Base-by-base conservation (phyloP, 2,329 filamentous ascomycete species). In the Penicillium sp. region DNA sequence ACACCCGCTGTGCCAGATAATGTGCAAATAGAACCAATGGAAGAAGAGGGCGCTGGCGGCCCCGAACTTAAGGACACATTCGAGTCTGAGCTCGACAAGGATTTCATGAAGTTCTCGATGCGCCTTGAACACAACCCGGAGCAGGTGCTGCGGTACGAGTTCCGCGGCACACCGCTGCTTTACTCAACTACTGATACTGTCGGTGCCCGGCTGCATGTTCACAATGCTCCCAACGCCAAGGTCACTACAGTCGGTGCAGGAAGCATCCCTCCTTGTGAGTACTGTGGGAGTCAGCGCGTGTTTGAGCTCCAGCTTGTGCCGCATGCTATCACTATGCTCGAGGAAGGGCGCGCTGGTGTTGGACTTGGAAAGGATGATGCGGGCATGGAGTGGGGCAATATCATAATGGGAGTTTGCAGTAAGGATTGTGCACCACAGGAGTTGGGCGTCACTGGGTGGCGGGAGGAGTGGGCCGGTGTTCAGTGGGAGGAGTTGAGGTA, bases 371-470 rank as follows among this genome's bases (percentile, higher is more conserved):
- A 77, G 51, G 73, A 76, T 76, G 81, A 96, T 78, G 67, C 70
- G 47, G 94, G 92, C 0, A 99, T 99, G 94, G 94, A 99, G 67
- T 99, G 94, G 94, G 93, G 93, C 0, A 97, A 91, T 0, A 82
- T 99, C 8, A 84, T 99, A 54, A 78, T 97, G 35, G 91, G 85
- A 0, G 91, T 95, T 7, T 99, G 94, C 71, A 84, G 82, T 61
- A 83, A 76, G 67, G 90, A 97, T 71, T 97, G 94, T 70, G 83
- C 84, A 6, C 81, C 82, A 0, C 80, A 84, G 7, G 72, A 74
- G 11, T 77, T 81, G 34, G 88, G 85, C 0, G 81, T 85, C 66
- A 83, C 86, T 0, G 90, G 87, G 1, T 97, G 95, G 74, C 67
- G 91, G 16, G 94, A 97, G 78, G 94, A 99, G 74, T 99, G 94